Evolutionary conservation across 2,329 filamentous ascomycete species (phyloP), one percentile per base, ranked within the genome.

Genomic region (Fusarium staphyleae): DNA sequence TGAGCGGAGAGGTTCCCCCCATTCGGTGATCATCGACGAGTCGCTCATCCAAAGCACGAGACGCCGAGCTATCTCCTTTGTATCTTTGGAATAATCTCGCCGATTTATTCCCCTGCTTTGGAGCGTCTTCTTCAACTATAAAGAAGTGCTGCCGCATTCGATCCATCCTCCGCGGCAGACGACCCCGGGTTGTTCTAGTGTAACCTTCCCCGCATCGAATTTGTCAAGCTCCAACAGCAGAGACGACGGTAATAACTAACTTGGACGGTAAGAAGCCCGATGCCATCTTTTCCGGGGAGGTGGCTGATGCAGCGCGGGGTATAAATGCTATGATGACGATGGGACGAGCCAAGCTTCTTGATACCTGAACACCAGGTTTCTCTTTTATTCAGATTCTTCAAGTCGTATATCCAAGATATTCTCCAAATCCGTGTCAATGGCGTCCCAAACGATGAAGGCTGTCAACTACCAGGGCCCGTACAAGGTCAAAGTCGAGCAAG

Each of bases 381-480:
- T 11, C 9, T 18, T 15, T 22, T 18, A 12, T 41, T 41, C 22
- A 28, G 30, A n/a, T 19, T 18, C 8, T 19, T 18, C 8, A 16
- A 36, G n/a, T 4, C 12, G 7, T 18, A 22, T 14, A 35, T 18
- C 22, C 5, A 13, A 24, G 37, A 9, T n/a, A 15, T 32, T 12
- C 12, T 3, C 24, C 14, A 45, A 24, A 32, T 36, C 37, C 15
- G 37, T 46, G 14, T 40, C 54, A 24, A 67, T 67, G 65, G 36
- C 65, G 33, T 28, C 61, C 1, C 42, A 66, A 5, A 65, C 74
- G 19, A 86, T 87, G 84, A 85, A 85, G 71, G 84, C 84, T 10
- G 76, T 87, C 48, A 84, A 85, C 65, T 87, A 87, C 62, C 79
- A 84, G 36, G 84, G 83, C 1, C 81, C 84, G 0, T 84, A 81